Base-by-base conservation (phyloP, 2,329 filamentous ascomycete genomes). In the Gyromitra esculenta region DNA sequence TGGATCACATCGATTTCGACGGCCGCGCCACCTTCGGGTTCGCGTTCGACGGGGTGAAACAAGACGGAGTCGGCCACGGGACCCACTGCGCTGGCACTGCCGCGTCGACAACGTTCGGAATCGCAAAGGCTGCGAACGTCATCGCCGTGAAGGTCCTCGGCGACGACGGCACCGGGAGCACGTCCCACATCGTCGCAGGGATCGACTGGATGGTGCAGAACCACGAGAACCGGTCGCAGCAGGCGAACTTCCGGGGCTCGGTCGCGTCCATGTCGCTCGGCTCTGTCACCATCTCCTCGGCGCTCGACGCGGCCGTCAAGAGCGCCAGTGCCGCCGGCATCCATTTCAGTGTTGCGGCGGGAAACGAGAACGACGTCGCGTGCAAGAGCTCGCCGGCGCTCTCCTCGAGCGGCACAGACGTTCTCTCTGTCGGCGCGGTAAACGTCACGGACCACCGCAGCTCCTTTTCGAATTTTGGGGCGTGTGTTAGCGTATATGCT, bases 231-330 rank as follows among this genome's bases (percentile, higher is more conserved):
- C 82, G 85, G 79, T 82, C 83, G 75, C 80, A 83, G 5, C 83
- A 86, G 13, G 81, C 82, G 2, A 9, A 50, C 41, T 81, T 80
- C 65, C 70, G 72, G 25, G 80, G 70, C 79, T 79, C 87, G 4
- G 86, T 89, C 21, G 85, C 88, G 76, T 87, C 85, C 83, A 87
- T 90, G 86, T 89, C 87, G n/a, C 85, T 90, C 0, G 88, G 87
- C 13, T 86, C 86, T 1, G 77, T 82, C 41, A 83, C 82, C 43
- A 81, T 79, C 69, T 87, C 85, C 0, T 78, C 82, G 0, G 83
- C 87, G 59, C 84, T 88, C 81, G 88, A 89, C 84, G 81, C 81
- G 37, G 86, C 87, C 59, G 84, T 89, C n/a, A 82, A 85, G 48
- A 82, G 81, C 15, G 86, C 87, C 54, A 85, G 84, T 79, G 73